A percentile compares a stretch with the other conserved stretches of the same genome.
Evolutionary conservation across 2,329 filamentous ascomycete species (phyloP).

Genomic region (Cordyceps militaris): DNA sequence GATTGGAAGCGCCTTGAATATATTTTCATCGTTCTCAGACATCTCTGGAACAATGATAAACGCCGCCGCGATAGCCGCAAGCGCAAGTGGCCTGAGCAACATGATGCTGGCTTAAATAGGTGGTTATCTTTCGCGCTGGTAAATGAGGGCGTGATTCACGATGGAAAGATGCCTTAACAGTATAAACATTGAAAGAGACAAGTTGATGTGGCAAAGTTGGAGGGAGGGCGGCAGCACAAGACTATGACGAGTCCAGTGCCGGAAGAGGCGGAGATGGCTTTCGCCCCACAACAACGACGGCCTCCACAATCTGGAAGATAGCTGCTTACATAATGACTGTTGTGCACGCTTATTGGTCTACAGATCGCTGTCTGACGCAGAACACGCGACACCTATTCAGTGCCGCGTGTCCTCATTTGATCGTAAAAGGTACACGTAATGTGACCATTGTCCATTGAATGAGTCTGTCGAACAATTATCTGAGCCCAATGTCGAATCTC

Average conservation of each 20-base stretch:
- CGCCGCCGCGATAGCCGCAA: slow-evolving; percentile 33
- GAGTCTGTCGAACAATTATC: background rate
- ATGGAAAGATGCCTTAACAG: background rate
- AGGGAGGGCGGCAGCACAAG: background rate
- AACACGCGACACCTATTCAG: background rate
- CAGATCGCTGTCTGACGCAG: background rate
- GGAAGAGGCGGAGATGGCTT: slow-evolving; percentile 9
- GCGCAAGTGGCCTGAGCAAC: slow-evolving; percentile 26
- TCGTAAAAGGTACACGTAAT: too few relatives aligned
- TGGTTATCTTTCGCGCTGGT: background rate
- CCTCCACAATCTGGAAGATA: background rate
- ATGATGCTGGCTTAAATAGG: slow-evolving; percentile 16
- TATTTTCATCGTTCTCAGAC: slow-evolving; percentile 33
- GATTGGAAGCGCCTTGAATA: slow-evolving; percentile 35
- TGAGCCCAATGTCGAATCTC: background rate
- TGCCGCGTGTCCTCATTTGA: background rate
- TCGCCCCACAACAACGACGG: slow-evolving; percentile 7
- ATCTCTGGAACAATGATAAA: slow-evolving; percentile 49
- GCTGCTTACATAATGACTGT: background rate
- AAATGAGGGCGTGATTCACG: background rate
- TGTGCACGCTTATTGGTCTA: background rate
- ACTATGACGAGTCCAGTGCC: slow-evolving; percentile 1
- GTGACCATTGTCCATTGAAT: background rate
- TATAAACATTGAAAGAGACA: background rate
- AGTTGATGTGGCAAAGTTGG: background rate